Evolutionary conservation across 495 filamentous ascomycete genomes (phyloP).

Genomic region (Penicillium taxi): DNA sequence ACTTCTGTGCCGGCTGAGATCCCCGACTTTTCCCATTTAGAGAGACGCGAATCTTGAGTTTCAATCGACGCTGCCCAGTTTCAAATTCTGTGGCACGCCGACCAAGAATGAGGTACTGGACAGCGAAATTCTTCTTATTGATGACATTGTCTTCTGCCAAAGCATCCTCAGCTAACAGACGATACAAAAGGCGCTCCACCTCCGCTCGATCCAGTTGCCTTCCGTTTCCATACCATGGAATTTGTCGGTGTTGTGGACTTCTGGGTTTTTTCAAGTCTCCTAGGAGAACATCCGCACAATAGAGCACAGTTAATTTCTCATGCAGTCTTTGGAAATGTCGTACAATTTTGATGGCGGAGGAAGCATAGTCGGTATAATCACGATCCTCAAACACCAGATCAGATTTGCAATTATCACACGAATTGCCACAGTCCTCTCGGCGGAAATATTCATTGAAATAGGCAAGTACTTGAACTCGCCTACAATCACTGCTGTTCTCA

Average conservation of each 20-base stretch:
- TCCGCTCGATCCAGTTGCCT: slow-evolving; percentile 49
- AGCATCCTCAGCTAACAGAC: slow-evolving; percentile 54
- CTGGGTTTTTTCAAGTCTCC: slow-evolving; percentile 47
- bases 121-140: slow-evolving; percentile 51
- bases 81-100: slow-evolving; percentile 45
- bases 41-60: slow-evolving; percentile 53
- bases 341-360: slow-evolving; percentile 58
- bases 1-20: slow-evolving; percentile 13
- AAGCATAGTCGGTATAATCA: slow-evolving; percentile 71
- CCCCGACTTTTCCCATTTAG: slow-evolving; percentile 35
- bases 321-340: slow-evolving; percentile 40
- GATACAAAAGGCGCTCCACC: slow-evolving; percentile 57
- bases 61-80: slow-evolving; percentile 43
- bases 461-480: slow-evolving; percentile 75
- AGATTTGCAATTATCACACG: slow-evolving; percentile 83
- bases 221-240: slow-evolving; percentile 49
- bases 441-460: slow-evolving; percentile 88
- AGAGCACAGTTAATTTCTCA: slow-evolving; percentile 43
- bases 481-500: slow-evolving; percentile 78
- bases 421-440: slow-evolving; percentile 56
- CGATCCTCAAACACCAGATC: slow-evolving; percentile 55
- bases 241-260: slow-evolving; percentile 35
- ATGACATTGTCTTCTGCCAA: slow-evolving; percentile 50
- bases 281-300: slow-evolving; percentile 53
- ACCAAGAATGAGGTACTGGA: slow-evolving; percentile 53